phyloP scores from a whole-genome alignment of 2,329 filamentous ascomycete species.

The Cercospora nicotianae region DNA sequence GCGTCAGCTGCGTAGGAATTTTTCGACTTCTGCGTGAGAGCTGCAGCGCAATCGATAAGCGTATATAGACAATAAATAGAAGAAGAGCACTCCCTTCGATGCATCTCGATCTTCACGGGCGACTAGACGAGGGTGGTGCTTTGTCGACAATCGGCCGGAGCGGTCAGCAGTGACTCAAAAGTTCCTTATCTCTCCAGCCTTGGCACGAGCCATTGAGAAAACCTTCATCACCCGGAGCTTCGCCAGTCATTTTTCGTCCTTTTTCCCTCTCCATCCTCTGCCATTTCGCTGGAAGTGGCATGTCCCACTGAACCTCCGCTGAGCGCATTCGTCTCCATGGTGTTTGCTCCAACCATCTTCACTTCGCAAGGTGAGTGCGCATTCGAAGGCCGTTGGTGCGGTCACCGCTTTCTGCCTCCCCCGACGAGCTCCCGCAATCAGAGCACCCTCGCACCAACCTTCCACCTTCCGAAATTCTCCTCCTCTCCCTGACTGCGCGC shows the following conservation, averaged over 20 bases:
- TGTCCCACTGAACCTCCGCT: background rate
- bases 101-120: background rate
- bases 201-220: slow-evolving; percentile 6
- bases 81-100: background rate
- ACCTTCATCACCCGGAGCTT: slow-evolving; percentile 2
- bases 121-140: background rate
- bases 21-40: background rate
- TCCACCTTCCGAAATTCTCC: background rate
- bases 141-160: background rate
- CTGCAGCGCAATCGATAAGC: slow-evolving; percentile 8
- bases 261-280: background rate
- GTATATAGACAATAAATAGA: background rate
- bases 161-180: slow-evolving; percentile 1
- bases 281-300: slow-evolving; percentile 13
- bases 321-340: slow-evolving; percentile 38
- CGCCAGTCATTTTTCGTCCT: background rate
- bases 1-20: background rate
- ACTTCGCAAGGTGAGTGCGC: slow-evolving; percentile 51
- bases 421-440: background rate
- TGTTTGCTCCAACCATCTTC: slow-evolving; percentile 53
- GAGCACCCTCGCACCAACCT: background rate
- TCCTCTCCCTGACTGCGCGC: slow-evolving; percentile 3
- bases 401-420: slow-evolving; percentile 8
- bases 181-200: background rate
- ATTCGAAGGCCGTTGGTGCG: background rate